Conservation (phyloP, 139 green algal species). For the Closterium sp. region DNA sequence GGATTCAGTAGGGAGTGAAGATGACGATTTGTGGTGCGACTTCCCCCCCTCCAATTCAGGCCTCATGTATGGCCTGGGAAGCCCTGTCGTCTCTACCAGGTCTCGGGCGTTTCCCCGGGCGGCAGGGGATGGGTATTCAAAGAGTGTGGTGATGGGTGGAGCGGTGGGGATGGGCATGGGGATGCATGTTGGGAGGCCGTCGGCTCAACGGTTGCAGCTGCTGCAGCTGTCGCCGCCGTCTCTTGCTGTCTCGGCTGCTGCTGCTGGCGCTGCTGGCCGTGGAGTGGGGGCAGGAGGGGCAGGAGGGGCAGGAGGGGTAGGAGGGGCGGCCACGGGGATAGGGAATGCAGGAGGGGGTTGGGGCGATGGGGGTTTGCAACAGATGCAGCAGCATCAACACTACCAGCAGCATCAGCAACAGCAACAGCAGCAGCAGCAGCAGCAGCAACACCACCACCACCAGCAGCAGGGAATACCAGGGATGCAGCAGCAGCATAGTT, state of each 20-base stretch:
- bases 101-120: not conserved
- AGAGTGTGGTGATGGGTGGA: not conserved
- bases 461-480: too few species aligned
- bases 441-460: not conserved
- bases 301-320: too few species aligned
- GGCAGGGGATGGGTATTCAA: not conserved
- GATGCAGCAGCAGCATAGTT: not conserved
- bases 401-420: too few species aligned
- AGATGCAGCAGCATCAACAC: too few species aligned
- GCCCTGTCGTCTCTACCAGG: not conserved
- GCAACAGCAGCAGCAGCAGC: not conserved
- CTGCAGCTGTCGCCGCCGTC: too few species aligned
- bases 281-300: not conserved
- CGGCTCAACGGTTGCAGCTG: too few species aligned
- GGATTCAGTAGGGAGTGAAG: not conserved
- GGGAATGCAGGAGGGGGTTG: not conserved
- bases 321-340: not conserved
- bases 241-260: too few species aligned
- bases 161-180: not conserved
- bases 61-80: not conserved
- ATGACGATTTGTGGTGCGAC: not conserved
- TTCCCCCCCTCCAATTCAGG: not conserved
- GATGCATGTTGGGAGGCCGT: not conserved
- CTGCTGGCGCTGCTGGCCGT: too few species aligned
- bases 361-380: not conserved